phyloP scores from a whole-genome alignment of 208 protist genomes.

The Crithidia sp. region DNA sequence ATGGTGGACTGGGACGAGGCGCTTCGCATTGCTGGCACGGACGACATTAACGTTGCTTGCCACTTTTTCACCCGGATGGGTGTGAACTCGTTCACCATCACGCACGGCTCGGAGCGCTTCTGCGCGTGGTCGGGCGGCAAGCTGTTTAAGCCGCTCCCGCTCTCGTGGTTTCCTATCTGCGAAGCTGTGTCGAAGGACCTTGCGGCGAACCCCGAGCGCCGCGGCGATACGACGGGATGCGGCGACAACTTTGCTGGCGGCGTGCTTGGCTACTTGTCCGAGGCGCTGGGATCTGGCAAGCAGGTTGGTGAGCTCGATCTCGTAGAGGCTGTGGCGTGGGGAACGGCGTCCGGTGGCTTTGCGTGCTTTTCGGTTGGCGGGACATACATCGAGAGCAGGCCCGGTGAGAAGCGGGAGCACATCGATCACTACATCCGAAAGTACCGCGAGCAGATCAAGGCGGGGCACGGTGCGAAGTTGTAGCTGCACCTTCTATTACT shows the following conservation, averaged over 20 bases:
- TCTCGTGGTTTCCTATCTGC: constrained; percentile 29
- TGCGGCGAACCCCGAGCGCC: constrained; percentile 4
- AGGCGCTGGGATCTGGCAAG: constrained; percentile 20
- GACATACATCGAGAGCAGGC: constrained; percentile 36
- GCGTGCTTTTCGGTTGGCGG: constrained; percentile 35
- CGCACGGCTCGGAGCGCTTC: constrained; percentile 22
- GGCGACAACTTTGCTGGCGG: constrained; percentile 40
- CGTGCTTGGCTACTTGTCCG: constrained; percentile 21
- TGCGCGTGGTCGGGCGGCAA: constrained; percentile 34
- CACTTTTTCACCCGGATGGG: constrained; percentile 34
- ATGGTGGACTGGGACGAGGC: constrained; percentile 45
- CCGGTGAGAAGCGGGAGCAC: constrained; percentile 34
- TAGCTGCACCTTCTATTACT: constrained; percentile 15
- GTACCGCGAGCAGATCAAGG: constrained; percentile 25
- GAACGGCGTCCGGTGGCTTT: constrained; percentile 30
- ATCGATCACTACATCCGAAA: constrained; percentile 24
- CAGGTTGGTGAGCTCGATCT: constrained; percentile 24
- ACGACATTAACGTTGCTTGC: constrained; percentile 24
- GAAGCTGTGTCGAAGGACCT: constrained; percentile 23
- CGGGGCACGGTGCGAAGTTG: constrained; percentile 7
- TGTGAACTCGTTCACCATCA: constrained; percentile 36
- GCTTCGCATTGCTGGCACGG: constrained; percentile 25
- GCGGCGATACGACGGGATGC: constrained; percentile 35
- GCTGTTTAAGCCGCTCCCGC: constrained; percentile 32
- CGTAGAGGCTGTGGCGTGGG: constrained; percentile 26